These are phyloP conservation scores for Rugonectria rugulosa DNA, from an alignment of 2,329 filamentous ascomycete genomes.

Conservation along the genomic window DNA sequence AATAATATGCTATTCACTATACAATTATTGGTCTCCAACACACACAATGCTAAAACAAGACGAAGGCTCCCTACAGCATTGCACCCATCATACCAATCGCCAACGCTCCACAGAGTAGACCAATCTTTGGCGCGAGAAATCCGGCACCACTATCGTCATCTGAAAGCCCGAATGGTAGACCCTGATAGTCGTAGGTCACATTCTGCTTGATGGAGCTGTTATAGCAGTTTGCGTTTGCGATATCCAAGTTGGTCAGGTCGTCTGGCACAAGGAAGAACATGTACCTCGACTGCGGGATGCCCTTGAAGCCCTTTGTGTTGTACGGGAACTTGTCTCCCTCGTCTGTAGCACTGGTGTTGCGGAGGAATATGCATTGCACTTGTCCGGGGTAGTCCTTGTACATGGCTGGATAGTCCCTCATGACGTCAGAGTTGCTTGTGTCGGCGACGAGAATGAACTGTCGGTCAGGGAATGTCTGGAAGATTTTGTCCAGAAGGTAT, in stretches of 20 bases:
- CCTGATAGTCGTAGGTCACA: conserved; percentile 73
- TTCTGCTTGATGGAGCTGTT: conserved; percentile 73
- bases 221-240: conserved; percentile 72
- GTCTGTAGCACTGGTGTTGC: conserved; percentile 78
- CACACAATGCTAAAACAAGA: background rate
- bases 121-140: conserved; percentile 29
- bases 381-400: conserved; percentile 72
- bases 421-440: conserved; percentile 79
- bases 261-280: conserved; percentile 83
- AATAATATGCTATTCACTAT: conserved; percentile 4
- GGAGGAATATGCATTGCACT: conserved; percentile 79
- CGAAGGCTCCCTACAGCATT: conserved; percentile 26
- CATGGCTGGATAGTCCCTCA: conserved; percentile 69
- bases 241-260: conserved; percentile 71
- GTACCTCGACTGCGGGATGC: conserved; percentile 70
- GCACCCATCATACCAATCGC: conserved; percentile 28
- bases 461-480: conserved; percentile 76
- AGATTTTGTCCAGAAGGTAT: conserved; percentile 74
- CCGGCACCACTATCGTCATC: conserved; percentile 42
- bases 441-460: conserved; percentile 81
- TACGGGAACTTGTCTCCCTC: conserved; percentile 74
- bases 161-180: conserved; percentile 57
- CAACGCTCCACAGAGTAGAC: conserved; percentile 29
- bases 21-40: background rate
- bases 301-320: conserved; percentile 75